Conservation (phyloP, 2,329 filamentous ascomycete genomes). For the Talaromyces sp. region DNA sequence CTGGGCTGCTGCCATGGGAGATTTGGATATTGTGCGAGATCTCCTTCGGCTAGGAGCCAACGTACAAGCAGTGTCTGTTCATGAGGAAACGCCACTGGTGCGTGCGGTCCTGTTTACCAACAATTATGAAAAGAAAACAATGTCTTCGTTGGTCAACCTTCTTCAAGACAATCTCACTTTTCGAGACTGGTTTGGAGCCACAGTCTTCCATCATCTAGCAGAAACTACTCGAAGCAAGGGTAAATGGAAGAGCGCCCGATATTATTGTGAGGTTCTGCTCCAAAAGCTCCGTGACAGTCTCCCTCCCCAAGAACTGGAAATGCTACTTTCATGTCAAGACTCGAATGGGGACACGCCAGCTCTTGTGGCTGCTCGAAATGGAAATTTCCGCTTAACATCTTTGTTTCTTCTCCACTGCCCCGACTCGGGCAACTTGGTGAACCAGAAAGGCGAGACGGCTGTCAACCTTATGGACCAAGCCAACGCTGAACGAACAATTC, state of each 20-base stretch:
- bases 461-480: conserved; percentile 73
- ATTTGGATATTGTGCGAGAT: conserved; percentile 84
- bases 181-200: conserved; percentile 74
- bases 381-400: conserved; percentile 69
- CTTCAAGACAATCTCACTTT: conserved; percentile 76
- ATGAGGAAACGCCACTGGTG: conserved; percentile 87
- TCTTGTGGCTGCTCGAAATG: conserved; percentile 78
- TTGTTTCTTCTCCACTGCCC: conserved; percentile 71
- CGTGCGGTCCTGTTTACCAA: conserved; percentile 94
- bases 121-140: conserved; percentile 88
- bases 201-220: conserved; percentile 90
- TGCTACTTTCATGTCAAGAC: conserved; percentile 76
- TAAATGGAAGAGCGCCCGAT: conserved; percentile 82
- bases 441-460: conserved; percentile 74
- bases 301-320: conserved; percentile 69
- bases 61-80: conserved; percentile 62
- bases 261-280: conserved; percentile 87
- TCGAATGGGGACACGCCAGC: conserved; percentile 87
- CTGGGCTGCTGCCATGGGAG: conserved; percentile 97
- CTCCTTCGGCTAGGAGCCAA: conserved; percentile 75
- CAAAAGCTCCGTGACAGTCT: conserved; percentile 78
- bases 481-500: conserved; percentile 63
- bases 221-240: conserved; percentile 79
- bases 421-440: conserved; percentile 69
- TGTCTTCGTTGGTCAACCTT: conserved; percentile 76